phyloP scores from a whole-genome alignment of 2,329 filamentous ascomycete species.

The Apiospora pterosperma region DNA sequence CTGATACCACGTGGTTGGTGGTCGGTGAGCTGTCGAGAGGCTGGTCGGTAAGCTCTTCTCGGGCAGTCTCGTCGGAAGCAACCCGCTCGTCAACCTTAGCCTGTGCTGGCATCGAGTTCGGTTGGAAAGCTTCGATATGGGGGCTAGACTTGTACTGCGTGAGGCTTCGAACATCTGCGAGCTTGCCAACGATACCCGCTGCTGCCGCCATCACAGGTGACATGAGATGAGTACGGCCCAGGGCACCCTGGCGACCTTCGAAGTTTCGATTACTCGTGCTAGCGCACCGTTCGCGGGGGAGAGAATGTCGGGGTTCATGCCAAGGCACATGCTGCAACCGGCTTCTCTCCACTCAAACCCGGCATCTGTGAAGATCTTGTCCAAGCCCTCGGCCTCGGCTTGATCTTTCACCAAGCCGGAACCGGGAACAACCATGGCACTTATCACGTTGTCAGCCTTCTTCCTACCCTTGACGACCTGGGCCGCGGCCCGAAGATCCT shows the following conservation, averaged over 20 bases:
- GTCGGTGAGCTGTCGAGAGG: constrained; percentile 63
- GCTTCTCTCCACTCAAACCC: constrained; percentile 98
- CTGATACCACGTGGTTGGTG: constrained; percentile 56
- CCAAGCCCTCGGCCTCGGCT: constrained; percentile 86
- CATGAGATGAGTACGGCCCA: constrained; percentile 90
- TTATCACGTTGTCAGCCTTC: constrained; percentile 83
- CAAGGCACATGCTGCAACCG: constrained; percentile 97
- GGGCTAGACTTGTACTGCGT: constrained; percentile 57
- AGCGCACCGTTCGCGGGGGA: constrained; percentile 88
- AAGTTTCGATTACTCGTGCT: constrained; percentile 98
- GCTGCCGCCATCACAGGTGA: constrained; percentile 96
- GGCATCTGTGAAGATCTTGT: constrained; percentile 87
- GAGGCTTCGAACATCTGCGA: constrained; percentile 85
- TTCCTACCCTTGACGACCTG: constrained; percentile 83
- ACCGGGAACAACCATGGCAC: constrained; percentile 93
- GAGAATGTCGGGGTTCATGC: constrained; percentile 98
- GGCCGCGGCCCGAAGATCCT: constrained; percentile 87
- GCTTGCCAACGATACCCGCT: constrained; percentile 83
- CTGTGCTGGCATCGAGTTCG: constrained; percentile 31
- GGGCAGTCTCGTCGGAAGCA: constrained; percentile 47
- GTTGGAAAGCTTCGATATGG: constrained; percentile 55
- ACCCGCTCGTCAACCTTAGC: constrained; percentile 52
- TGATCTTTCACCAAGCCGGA: constrained; percentile 91
- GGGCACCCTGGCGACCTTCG: constrained; percentile 90
- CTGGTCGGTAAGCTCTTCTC: constrained; percentile 52